phyloP scores from a whole-genome alignment of 345 rosid genomes.

The Trapa incisa region DNA sequence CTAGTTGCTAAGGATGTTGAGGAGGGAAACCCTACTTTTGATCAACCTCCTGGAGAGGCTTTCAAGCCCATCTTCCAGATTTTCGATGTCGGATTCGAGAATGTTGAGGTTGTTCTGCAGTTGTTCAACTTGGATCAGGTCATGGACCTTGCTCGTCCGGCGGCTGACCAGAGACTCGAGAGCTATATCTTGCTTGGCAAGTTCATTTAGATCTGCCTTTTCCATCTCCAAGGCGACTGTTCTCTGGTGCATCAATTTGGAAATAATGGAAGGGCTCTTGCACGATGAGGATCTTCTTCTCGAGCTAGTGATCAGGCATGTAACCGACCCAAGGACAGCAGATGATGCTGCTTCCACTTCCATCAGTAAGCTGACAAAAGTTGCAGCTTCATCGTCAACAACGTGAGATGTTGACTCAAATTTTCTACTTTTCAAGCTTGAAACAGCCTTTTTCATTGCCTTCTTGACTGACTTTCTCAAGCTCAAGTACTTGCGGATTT shows the following conservation, averaged over 20 bases:
- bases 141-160: not conserved
- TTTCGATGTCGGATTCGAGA: slow-evolving; percentile 20
- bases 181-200: slow-evolving; percentile 18
- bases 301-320: not conserved
- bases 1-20: slow-evolving; percentile 15
- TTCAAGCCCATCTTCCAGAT: slow-evolving; percentile 31
- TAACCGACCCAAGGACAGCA: not conserved
- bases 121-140: not conserved
- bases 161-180: not conserved
- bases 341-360: slow-evolving; percentile 1
- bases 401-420: not conserved
- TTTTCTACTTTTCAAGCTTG: not conserved
- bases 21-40: slow-evolving; percentile 38
- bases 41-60: slow-evolving; percentile 25
- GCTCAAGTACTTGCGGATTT: slow-evolving; percentile 20
- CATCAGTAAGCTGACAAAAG: not conserved
- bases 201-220: slow-evolving; percentile 2
- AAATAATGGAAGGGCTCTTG: not conserved
- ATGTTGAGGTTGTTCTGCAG: not conserved
- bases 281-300: not conserved
- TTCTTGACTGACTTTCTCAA: slow-evolving; percentile 31
- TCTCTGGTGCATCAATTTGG: not conserved
- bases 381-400: not conserved
- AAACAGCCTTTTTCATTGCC: slow-evolving; percentile 19
- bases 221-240: not conserved